Conservation (phyloP, 2,329 filamentous ascomycete genomes). For the Macrophomina pseudophaseolina region DNA sequence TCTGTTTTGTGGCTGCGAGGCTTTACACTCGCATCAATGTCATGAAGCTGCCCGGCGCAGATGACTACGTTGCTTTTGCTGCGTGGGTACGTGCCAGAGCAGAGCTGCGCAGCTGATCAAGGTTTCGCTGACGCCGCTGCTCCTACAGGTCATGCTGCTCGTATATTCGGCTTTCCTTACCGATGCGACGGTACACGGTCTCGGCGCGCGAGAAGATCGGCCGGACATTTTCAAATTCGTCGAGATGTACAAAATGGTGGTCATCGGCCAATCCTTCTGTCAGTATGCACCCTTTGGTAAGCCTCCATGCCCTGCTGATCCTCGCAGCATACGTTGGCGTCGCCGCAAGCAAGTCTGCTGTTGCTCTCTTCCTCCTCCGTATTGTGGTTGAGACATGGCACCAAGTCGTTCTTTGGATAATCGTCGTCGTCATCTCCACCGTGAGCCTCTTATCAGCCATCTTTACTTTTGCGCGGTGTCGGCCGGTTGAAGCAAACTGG, state of each 20-base stretch:
- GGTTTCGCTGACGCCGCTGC: not conserved
- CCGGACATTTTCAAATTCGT: not conserved
- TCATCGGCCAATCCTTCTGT: not conserved
- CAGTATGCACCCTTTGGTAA: not conserved
- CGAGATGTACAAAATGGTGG: not conserved
- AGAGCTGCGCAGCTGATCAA: not conserved
- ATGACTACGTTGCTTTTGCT: not conserved
- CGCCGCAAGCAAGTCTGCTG: conserved; percentile 37
- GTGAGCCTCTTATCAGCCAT: not conserved
- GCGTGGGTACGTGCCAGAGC: not conserved
- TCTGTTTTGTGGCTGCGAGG: not conserved
- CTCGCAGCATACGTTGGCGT: conserved; percentile 30
- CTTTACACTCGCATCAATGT: not conserved
- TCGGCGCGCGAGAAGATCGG: not conserved
- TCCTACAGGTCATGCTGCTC: not conserved
- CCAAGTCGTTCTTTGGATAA: not conserved
- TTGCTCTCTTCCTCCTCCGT: conserved; percentile 39
- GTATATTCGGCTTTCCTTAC: not conserved
- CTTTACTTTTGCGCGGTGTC: not conserved
- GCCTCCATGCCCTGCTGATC: not conserved
- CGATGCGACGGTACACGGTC: not conserved
- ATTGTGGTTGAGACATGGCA: conserved; percentile 28
- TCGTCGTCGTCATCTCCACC: not conserved
- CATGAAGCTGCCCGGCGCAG: not conserved
- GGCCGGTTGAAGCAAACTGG: not conserved